A percentile compares a stretch with the other conserved stretches of the same genome.
phyloP scores from a whole-genome alignment of 805 yeast genomes.

The Candida ponderosae region DNA sequence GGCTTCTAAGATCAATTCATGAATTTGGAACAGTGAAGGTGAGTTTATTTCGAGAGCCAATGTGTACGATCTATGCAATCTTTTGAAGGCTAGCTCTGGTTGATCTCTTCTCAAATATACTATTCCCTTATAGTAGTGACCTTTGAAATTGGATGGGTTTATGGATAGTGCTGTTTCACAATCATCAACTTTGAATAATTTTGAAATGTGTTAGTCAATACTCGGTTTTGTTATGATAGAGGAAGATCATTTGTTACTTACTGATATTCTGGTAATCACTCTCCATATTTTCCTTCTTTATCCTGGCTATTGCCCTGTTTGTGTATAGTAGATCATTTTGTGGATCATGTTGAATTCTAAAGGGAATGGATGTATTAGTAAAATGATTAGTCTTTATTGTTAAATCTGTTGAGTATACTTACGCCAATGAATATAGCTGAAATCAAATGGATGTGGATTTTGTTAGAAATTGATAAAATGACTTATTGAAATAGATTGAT shows the following conservation, averaged over 20 bases:
- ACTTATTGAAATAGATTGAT: neutral
- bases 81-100: constrained; percentile 17
- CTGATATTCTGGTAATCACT: constrained; percentile 13
- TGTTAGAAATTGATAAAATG: too few species aligned
- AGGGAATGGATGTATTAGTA: neutral
- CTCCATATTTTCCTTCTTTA: constrained; percentile 12
- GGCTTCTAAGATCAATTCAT: constrained; percentile 15
- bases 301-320: constrained; percentile 1
- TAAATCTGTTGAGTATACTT: too few species aligned
- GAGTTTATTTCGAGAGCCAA: constrained; percentile 16
- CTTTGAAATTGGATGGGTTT: constrained; percentile 10
- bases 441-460: too few species aligned
- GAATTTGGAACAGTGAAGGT: constrained; percentile 17
- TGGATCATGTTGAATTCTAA: constrained; percentile 1
- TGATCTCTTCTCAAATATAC: constrained; percentile 17
- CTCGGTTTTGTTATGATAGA: neutral
- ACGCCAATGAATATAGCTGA: neutral
- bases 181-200: constrained; percentile 14
- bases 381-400: too few species aligned
- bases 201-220: too few species aligned
- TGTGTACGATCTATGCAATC: constrained; percentile 19
- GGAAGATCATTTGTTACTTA: constrained; percentile 3
- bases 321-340: constrained; percentile 1
- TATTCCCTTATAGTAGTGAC: constrained; percentile 11
- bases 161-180: constrained; percentile 18